Base-by-base conservation (phyloP, 192 early-diverging fungal genomes). In the Chytriomyces confervae region DNA sequence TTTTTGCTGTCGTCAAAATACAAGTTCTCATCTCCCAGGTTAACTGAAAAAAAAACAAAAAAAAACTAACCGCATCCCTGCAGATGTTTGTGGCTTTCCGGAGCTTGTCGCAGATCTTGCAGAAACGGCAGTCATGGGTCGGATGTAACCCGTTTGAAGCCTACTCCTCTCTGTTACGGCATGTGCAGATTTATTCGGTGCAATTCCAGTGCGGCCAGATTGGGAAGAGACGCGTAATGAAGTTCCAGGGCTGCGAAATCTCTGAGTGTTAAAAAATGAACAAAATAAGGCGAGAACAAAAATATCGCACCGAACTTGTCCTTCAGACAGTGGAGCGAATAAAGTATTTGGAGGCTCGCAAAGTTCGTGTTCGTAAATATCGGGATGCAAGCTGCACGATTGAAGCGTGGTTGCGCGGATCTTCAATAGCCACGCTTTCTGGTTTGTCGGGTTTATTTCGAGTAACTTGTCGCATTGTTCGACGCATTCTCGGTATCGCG, bases 391-490 rank as follows among this genome's bases (percentile, higher is more conserved):
- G n/a, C 27, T 13, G 13, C 68, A 20, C n/a, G 43, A 9, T 13
- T n/a, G 9, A n/a, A 46, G 36, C 1, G 43, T 57, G 1, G 62
- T 16, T 27, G 71, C 70, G 9, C 65, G 75, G 16, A 29, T 50
- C 36, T 77, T 77, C 23, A 66, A 57, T 8, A 77, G 62, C 75
- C 75, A 77, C 2, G 75, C 75, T 23, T 20, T 36, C 24, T 36
- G 24, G 44, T 77, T 48, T 7, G 20, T 7, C 5, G 62, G 75
- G 53, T 77, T 69, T 44, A 18, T 20, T 50, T 49, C 48, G 18
- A 77, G 48, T 0, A 67, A 0, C 8, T 65, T 46, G 4, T 10
- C 62, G 20, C 62, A 69, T 49, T 49, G 16, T 9, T n/a, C 43
- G 4, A 45, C 2, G 46, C 74, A 75, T 2, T 29, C 74, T 75